Conservation (phyloP, 345 rosid species). For the Gossypium turneri region DNA sequence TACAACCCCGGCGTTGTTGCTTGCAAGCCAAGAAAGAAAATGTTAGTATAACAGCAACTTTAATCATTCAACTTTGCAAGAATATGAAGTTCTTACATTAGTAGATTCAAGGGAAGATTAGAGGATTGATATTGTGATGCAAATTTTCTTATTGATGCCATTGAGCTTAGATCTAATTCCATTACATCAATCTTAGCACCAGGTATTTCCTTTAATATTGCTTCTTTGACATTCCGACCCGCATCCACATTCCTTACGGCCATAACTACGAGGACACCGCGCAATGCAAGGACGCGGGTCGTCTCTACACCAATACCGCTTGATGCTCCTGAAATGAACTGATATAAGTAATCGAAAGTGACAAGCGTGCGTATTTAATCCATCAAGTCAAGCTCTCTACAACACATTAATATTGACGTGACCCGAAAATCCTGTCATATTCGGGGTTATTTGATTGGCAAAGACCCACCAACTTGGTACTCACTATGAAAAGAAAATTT, state of each 20-base stretch:
- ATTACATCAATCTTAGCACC: slow-evolving; percentile 56
- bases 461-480: neutral
- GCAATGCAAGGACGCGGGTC: slow-evolving; percentile 17
- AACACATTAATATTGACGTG: no score
- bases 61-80: neutral
- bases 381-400: no score
- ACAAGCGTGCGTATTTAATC: no score
- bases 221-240: slow-evolving; percentile 47
- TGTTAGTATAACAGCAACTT: neutral
- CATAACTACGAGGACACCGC: slow-evolving; percentile 23
- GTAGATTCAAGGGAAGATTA: slow-evolving; percentile 43
- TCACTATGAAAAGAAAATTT: neutral
- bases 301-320: slow-evolving; percentile 77
- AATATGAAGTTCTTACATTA: slow-evolving; percentile 33
- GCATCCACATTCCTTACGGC: slow-evolving; percentile 59
- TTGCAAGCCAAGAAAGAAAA: slow-evolving; percentile 13
- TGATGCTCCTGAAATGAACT: slow-evolving; percentile 53
- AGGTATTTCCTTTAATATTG: slow-evolving; percentile 47
- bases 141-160: slow-evolving; percentile 56
- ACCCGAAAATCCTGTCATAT: no score
- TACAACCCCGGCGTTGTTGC: slow-evolving; percentile 47
- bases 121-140: slow-evolving; percentile 37
- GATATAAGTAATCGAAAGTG: neutral
- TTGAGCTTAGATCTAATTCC: slow-evolving; percentile 76
- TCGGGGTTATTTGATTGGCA: no score